phyloP scores from a whole-genome alignment of 176 grass and related monocot species.

The Urochloa ruziziensis region DNA sequence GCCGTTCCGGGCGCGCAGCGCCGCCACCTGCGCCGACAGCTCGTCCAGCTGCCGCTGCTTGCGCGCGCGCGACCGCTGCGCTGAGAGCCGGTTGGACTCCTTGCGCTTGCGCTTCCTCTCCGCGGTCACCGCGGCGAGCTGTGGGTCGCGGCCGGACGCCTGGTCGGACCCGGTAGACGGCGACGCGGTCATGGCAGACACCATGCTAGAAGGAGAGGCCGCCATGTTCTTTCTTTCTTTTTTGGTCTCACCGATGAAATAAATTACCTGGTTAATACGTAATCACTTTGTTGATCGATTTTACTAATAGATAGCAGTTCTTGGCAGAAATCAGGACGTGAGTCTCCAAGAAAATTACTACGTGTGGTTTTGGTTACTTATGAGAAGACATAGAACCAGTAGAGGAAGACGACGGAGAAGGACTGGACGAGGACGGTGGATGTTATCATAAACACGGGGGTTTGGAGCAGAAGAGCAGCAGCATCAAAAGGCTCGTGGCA shows the following conservation, averaged over 20 bases:
- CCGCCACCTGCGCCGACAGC: conserved; percentile 36
- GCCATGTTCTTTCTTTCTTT: conserved; percentile 30
- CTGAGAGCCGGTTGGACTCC: conserved; percentile 81
- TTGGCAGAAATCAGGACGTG: background rate
- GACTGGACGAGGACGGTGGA: conserved; percentile 68
- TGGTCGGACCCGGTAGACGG: background rate
- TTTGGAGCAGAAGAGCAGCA: background rate
- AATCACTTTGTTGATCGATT: conserved; percentile 8
- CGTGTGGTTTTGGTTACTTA: conserved; percentile 22
- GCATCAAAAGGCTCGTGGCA: conserved; percentile 23
- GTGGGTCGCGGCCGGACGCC: background rate
- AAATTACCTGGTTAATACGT: conserved; percentile 5
- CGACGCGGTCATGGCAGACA: background rate
- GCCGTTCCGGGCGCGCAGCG: conserved; percentile 42
- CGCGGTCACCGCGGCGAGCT: conserved; percentile 15
- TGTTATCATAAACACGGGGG: conserved; percentile 68
- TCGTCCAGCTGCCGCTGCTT: conserved; percentile 59
- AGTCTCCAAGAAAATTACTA: background rate
- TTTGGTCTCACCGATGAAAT: background rate
- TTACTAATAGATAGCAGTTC: conserved; percentile 6
- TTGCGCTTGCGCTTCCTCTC: conserved; percentile 71
- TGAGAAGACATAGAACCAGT: conserved; percentile 98
- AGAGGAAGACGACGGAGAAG: conserved; percentile 88
- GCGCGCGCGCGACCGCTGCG: conserved; percentile 68
- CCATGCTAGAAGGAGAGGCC: conserved; percentile 38